A percentile compares a stretch with the other conserved stretches of the same genome.
These are phyloP conservation scores for Coemansia javaensis DNA, from an alignment of 192 early-diverging fungal genomes.

Conservation along the genomic window DNA sequence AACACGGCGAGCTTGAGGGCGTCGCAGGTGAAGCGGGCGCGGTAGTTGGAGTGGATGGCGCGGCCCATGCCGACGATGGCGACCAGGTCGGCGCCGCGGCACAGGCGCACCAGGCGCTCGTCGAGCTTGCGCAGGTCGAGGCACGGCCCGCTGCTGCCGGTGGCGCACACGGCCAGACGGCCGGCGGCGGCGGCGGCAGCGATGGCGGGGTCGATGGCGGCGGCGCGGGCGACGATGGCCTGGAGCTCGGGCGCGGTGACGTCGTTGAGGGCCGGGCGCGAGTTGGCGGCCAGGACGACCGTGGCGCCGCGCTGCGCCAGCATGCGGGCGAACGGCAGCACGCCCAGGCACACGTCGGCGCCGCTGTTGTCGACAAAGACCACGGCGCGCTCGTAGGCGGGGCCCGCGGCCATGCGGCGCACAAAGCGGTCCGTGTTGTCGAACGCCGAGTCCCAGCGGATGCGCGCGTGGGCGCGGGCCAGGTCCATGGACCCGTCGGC, in stretches of 20 bases:
- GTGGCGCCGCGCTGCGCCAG: conserved; percentile 38
- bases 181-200: conserved; percentile 11
- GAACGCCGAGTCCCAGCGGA: conserved; percentile 41
- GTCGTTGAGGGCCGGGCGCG: conserved; percentile 74
- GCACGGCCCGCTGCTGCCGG: conserved; percentile 68
- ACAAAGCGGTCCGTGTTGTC: conserved; percentile 50
- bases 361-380: conserved; percentile 85
- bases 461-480: conserved; percentile 43
- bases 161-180: conserved; percentile 56
- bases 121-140: conserved; percentile 63
- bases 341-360: conserved; percentile 73
- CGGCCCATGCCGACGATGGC: conserved; percentile 75
- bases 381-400: conserved; percentile 54
- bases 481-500: conserved; percentile 58
- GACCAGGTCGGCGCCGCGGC: conserved; percentile 62
- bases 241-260: conserved; percentile 64
- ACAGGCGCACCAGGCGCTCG: conserved; percentile 54
- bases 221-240: conserved; percentile 45
- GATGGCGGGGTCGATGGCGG: conserved; percentile 47
- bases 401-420: conserved; percentile 16
- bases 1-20: conserved; percentile 75
- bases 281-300: conserved; percentile 73
- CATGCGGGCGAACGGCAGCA: conserved; percentile 71
- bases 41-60: conserved; percentile 79
- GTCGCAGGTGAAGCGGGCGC: conserved; percentile 63